Conservation (phyloP, 306 rosid species). For the Trifolium repens region DNA sequence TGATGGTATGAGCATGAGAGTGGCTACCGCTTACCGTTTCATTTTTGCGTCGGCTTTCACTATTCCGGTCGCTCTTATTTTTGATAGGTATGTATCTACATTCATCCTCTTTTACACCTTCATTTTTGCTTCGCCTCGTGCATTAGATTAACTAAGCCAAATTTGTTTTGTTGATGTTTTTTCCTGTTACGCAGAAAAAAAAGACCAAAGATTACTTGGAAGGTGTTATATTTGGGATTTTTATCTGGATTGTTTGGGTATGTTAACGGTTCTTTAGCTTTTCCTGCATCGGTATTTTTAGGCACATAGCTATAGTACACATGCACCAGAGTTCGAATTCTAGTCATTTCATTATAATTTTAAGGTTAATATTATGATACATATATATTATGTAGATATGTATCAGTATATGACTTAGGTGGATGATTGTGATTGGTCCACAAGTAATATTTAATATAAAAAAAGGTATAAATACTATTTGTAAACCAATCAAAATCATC, state of each 20-base stretch:
- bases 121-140: background rate
- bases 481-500: too few species aligned
- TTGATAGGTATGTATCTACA: constrained; percentile 53
- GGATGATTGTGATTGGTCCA: too few species aligned
- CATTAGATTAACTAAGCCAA: constrained; percentile 5
- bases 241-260: constrained; percentile 73
- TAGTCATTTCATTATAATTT: too few species aligned
- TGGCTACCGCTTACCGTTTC: constrained; percentile 65
- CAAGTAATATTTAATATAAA: too few species aligned
- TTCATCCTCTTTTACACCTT: background rate
- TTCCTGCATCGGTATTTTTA: too few species aligned
- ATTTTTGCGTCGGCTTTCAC: constrained; percentile 55
- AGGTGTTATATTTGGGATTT: constrained; percentile 52
- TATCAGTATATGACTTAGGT: too few species aligned
- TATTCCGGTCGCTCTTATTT: constrained; percentile 52
- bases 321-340: too few species aligned
- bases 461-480: too few species aligned
- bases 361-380: too few species aligned
- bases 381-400: too few species aligned
- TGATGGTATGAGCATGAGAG: constrained; percentile 66
- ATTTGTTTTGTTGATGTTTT: background rate
- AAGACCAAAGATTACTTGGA: constrained; percentile 63
- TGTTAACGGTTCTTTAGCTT: background rate
- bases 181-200: constrained; percentile 40
- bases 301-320: too few species aligned